phyloP scores from a whole-genome alignment of 352 stramenopile genomes.

The Phytophthora pluvialis region DNA sequence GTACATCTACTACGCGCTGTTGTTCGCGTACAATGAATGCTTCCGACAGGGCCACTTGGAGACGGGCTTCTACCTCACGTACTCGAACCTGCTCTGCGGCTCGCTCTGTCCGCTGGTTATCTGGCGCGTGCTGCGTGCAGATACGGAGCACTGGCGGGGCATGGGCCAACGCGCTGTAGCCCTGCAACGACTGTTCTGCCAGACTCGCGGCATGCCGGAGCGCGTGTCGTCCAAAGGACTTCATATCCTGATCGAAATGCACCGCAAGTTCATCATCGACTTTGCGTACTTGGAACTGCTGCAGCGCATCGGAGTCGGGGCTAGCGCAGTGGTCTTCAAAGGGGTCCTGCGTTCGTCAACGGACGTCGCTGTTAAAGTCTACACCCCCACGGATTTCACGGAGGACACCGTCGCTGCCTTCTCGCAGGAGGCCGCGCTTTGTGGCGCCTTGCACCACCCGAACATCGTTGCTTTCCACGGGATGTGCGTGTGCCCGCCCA shows the following conservation, averaged over 20 bases:
- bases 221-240: slow-evolving; percentile 63
- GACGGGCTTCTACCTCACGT: slow-evolving; percentile 64
- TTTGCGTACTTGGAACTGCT: slow-evolving; percentile 69
- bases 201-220: slow-evolving; percentile 53
- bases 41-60: slow-evolving; percentile 59
- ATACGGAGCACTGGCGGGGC: slow-evolving; percentile 70
- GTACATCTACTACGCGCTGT: slow-evolving; percentile 58
- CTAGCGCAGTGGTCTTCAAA: slow-evolving; percentile 59
- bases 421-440: slow-evolving; percentile 67
- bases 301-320: slow-evolving; percentile 55
- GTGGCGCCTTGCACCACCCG: slow-evolving; percentile 58
- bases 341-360: slow-evolving; percentile 52
- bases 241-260: slow-evolving; percentile 75
- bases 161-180: slow-evolving; percentile 53
- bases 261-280: slow-evolving; percentile 78
- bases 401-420: slow-evolving; percentile 65
- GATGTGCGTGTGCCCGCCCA: slow-evolving; percentile 68
- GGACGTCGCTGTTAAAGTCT: slow-evolving; percentile 73
- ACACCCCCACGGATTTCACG: slow-evolving; percentile 66
- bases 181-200: slow-evolving; percentile 52
- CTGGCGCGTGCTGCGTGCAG: slow-evolving; percentile 60
- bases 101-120: slow-evolving; percentile 64
- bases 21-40: slow-evolving; percentile 61
- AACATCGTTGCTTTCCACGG: slow-evolving; percentile 74
- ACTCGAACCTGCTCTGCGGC: slow-evolving; percentile 60